Evolutionary conservation across 352 stramenopile species (phyloP), one percentile per base, ranked within the genome.

Genomic region (Globisporangium okanoganense): DNA sequence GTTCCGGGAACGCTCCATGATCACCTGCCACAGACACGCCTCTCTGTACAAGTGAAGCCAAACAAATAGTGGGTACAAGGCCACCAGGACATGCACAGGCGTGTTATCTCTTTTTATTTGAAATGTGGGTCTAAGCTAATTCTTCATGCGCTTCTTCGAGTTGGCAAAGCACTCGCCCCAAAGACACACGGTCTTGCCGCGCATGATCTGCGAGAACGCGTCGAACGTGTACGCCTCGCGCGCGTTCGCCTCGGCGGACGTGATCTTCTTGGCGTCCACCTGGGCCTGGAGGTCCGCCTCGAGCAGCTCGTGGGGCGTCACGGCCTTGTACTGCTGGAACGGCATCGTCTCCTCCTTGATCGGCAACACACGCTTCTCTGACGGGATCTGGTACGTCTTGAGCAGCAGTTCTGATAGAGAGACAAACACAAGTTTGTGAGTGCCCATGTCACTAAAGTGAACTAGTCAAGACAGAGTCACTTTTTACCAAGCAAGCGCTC

Each of bases 91-190:
- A n/a, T 40, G 25, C 6, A 60, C 48, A 38, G 24, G 18, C 20
- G 48, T 54, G 27, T 40, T 40, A 18, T 27, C 3, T 40, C 40
- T 52, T 52, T 16, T 56, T 56, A 27, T 43, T 27, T 27, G 27
- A n/a, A 14, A 25, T 47, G 25, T 36, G n/a, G n/a, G 41, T 44
- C 58, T 50, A 45, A 56, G 22, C 57, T 86, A 91, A 61, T 86
- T 91, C 66, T 89, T 91, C 82, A 91, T 91, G 53, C 78, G 78
- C 71, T 92, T 94, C 72, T 88, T 92, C 38, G 67, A 78, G 65
- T 85, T 92, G 53, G 78, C 73, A 60, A 92, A 94, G 65, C 85
- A 94, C 61, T 94, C 85, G 62, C 85, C 85, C 85, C 85, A 94
- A 24, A 94, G 61, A 71, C 85, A 94, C 64, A 94, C 72, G 22